phyloP scores from a whole-genome alignment of 108 stramenopile species.

The Schizochytrium sp. region DNA sequence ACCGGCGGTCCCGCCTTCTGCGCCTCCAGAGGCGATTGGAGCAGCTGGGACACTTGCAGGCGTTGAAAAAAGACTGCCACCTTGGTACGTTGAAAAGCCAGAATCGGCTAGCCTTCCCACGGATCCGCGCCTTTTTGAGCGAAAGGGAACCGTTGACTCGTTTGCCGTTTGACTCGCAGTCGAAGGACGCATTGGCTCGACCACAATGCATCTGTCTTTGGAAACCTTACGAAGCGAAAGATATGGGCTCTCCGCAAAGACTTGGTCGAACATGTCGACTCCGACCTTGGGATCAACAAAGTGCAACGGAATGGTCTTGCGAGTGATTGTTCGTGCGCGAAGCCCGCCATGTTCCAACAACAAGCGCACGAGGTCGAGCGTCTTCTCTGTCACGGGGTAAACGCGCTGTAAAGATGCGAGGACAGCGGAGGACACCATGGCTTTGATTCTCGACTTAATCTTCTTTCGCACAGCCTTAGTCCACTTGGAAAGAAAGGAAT shows the following conservation, averaged over 20 bases:
- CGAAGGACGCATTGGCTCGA: background rate
- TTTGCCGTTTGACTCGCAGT: no score
- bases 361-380: background rate
- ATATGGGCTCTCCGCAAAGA: background rate
- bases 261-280: background rate
- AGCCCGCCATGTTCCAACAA: background rate
- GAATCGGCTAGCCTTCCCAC: no score
- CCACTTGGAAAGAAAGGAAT: no score
- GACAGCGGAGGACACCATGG: slow-evolving; percentile 9
- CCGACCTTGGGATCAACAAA: background rate
- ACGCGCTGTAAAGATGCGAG: background rate
- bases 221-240: background rate
- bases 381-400: background rate
- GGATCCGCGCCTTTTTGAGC: no score
- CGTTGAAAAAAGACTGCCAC: background rate
- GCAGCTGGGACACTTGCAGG: background rate
- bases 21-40: background rate
- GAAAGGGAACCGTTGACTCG: no score
- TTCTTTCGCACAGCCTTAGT: background rate
- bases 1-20: background rate
- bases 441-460: background rate
- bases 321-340: background rate
- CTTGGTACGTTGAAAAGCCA: no score
- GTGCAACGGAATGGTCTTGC: background rate
- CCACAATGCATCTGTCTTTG: background rate